Base-by-base conservation (phyloP, 78 protist species). In the Dictyostelium discoideum region DNA sequence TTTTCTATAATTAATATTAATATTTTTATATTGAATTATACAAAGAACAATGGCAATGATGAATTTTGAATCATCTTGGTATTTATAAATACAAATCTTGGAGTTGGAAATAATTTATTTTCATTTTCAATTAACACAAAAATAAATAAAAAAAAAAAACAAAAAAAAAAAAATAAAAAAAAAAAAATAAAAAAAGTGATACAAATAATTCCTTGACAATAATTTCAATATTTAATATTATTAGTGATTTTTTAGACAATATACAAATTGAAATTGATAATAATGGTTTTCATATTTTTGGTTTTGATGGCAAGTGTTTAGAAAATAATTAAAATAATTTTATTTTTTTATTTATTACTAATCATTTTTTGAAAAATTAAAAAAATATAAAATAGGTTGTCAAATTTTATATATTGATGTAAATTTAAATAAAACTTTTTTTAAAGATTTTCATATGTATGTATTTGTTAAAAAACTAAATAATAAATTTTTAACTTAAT, bases 341-440 rank as follows among this genome's bases (percentile, higher is more conserved):
- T 32, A 32, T 32, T 32, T 32, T 1, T 32, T 24, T 24, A 42
- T 48, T 48, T 48, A 42, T 22, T 54, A 82, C 20, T 24, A 5
- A 6, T 24, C 1, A 50, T 44, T n/a, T 9, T 16, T 46, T n/a
- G n/a, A 54, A 16, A 16, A 54, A 54, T 16, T 16, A 54, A 54
- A 54, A 1, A 16, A 54, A 54, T 18, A 74, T 74, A 14, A 22
- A 10, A n/a, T 16, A 86, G 92, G 63, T 29, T 5, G 50, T 16
- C 92, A 87, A 57, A 83, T 87, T 37, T 77, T 87, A 57, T 87
- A 74, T 9, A 16, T 87, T 8, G 92, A 87, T 76, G 44, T 87
- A 10, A 77, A 39, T 44, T 57, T 87, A 26, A 39, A 57, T 22
- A 16, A 24, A 57, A 16, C 74, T 16, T 87, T 87, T 57, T 87